These are phyloP conservation scores for Asterella californica DNA, from an alignment of 225 moss, liverwort and hornwort genomes.

Conservation along the genomic window DNA sequence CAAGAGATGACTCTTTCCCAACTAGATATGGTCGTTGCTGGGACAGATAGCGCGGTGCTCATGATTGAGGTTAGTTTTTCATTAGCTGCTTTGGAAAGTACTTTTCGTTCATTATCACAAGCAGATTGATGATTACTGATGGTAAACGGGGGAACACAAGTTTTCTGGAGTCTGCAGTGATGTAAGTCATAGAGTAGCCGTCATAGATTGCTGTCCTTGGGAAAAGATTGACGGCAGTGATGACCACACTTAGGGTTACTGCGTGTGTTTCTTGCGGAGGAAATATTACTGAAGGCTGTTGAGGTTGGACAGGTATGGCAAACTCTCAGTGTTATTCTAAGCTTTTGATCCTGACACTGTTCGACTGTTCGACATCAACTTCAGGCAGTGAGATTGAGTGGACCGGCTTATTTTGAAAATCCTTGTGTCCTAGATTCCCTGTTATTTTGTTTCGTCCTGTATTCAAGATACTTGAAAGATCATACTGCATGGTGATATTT, in stretches of 20 bases:
- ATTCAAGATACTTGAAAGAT: background rate
- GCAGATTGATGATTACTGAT: background rate
- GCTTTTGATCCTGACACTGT: no score
- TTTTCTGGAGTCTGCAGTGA: background rate
- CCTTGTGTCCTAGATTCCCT: background rate
- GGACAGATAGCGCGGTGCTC: constrained; percentile 84
- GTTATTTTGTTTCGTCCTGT: background rate
- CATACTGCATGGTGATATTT: background rate
- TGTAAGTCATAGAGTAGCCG: background rate
- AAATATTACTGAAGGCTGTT: constrained; percentile 71
- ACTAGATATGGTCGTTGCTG: constrained; percentile 84
- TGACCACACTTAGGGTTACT: constrained; percentile 66
- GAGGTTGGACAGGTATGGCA: constrained; percentile 75
- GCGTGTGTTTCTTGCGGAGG: constrained; percentile 76
- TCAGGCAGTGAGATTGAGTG: background rate
- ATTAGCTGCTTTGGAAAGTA: background rate
- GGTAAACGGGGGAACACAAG: background rate
- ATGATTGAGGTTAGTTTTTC: constrained; percentile 78
- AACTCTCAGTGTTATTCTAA: no score
- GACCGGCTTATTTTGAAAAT: no score
- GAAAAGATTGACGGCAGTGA: background rate
- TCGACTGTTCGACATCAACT: background rate
- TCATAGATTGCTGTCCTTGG: background rate
- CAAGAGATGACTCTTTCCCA: constrained; percentile 73
- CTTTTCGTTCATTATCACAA: background rate